Conservation (phyloP, 2,329 filamentous ascomycete species). For the Phyllosticta citrichinensis region DNA sequence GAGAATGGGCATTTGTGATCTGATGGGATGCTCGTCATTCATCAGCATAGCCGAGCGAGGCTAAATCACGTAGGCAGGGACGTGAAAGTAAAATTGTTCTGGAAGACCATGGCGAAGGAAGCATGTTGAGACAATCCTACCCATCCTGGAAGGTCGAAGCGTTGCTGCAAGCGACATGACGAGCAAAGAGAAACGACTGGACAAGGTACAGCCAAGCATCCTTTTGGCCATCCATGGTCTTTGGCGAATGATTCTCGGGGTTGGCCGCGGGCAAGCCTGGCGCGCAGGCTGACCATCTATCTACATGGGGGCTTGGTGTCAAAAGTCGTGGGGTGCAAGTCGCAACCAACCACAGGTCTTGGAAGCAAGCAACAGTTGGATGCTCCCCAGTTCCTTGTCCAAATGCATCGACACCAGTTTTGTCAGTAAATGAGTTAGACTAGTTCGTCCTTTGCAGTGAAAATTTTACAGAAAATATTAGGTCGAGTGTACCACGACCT, state of each 20-base stretch:
- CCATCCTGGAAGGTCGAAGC: not conserved
- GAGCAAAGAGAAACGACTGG: not conserved
- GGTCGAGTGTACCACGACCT: too few relatives aligned
- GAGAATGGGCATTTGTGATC: not conserved
- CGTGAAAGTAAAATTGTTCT: not conserved
- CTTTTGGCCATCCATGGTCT: not conserved
- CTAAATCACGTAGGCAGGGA: not conserved
- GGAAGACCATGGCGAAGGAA: not conserved
- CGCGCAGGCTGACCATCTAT: not conserved
- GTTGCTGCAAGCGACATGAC: not conserved
- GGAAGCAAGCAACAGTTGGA: not conserved
- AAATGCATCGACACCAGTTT: too few relatives aligned
- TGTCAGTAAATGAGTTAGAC: too few relatives aligned
- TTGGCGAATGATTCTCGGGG: too few relatives aligned
- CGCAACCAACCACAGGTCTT: not conserved
- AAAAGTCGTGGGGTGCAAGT: too few relatives aligned
- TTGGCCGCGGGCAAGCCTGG: not conserved
- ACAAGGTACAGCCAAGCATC: not conserved
- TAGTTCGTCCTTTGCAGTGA: too few relatives aligned
- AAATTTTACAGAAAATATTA: too few relatives aligned
- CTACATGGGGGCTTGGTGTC: not conserved
- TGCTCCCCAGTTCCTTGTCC: not conserved
- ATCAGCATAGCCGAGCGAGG: not conserved
- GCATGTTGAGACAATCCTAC: not conserved
- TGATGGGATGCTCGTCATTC: not conserved